Evolutionary conservation across 345 rosid genomes (phyloP).

Genomic region (Lepidium aucheri): DNA sequence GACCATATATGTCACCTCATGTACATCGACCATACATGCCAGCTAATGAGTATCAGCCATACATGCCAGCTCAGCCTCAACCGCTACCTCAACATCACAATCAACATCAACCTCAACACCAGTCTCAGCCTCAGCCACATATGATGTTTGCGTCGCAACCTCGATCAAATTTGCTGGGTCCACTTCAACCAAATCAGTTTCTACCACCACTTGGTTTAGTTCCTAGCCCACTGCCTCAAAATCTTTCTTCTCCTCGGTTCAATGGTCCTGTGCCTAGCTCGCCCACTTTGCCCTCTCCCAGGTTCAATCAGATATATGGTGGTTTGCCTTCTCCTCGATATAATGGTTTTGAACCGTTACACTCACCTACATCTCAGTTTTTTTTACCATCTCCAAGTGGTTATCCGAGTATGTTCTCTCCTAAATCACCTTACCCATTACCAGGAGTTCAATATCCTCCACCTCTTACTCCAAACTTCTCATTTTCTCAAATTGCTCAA

Average conservation of each 20-base stretch:
- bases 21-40: neutral
- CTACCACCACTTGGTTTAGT: conserved; percentile 27
- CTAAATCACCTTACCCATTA: conserved; percentile 62
- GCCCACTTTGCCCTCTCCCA: conserved; percentile 41
- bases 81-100: conserved; percentile 4
- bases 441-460: conserved; percentile 81
- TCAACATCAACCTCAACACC: neutral
- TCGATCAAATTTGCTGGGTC: conserved; percentile 18
- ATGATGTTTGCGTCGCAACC: conserved; percentile 17
- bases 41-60: neutral
- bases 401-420: conserved; percentile 58
- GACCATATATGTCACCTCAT: neutral
- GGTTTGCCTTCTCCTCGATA: conserved; percentile 47
- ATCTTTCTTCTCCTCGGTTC: conserved; percentile 42
- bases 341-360: conserved; percentile 53
- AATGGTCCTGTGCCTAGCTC: conserved; percentile 48
- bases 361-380: conserved; percentile 81
- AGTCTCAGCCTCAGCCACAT: neutral
- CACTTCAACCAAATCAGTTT: conserved; percentile 32
- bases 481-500: conserved; percentile 61
- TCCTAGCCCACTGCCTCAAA: conserved; percentile 29
- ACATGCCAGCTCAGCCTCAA: neutral
- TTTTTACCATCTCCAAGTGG: conserved; percentile 59
- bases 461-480: conserved; percentile 62
- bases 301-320: conserved; percentile 38